Evolutionary conservation across 1,139 yeast species (phyloP).

Genomic region (Pichia sp.): DNA sequence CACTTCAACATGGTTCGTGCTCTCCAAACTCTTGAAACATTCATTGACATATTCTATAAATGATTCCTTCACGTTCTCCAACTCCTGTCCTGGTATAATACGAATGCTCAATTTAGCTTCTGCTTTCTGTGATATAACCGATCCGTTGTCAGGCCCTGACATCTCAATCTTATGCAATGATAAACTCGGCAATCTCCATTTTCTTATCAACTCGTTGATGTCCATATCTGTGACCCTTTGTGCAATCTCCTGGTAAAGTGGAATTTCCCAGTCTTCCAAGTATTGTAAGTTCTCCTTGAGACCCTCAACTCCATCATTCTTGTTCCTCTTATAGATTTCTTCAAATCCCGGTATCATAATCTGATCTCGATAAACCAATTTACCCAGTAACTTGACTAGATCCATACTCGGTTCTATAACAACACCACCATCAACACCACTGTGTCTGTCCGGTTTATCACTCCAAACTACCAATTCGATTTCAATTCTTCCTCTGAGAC

Average conservation of each 20-base stretch:
- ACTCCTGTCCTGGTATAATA: conserved; percentile 83
- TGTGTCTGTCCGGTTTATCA: conserved; percentile 82
- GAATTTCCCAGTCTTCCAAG: conserved; percentile 19
- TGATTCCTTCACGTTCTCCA: conserved; percentile 49
- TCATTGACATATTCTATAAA: conserved; percentile 44
- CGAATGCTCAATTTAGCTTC: conserved; percentile 75
- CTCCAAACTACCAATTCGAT: conserved; percentile 67
- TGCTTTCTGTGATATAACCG: conserved; percentile 83
- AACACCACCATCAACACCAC: conserved; percentile 96
- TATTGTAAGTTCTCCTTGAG: conserved; percentile 2
- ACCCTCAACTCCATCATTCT: not conserved
- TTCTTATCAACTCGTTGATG: conserved; percentile 53
- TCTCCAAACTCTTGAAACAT: conserved; percentile 43
- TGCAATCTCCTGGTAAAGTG: conserved; percentile 53
- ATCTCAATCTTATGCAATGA: conserved; percentile 84
- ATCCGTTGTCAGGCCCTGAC: conserved; percentile 85
- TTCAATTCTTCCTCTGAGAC: conserved; percentile 85
- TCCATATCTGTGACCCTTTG: conserved; percentile 38
- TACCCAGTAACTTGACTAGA: conserved; percentile 64
- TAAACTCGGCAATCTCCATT: conserved; percentile 88
- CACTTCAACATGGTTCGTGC: conserved; percentile 58
- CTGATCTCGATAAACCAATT: conserved; percentile 54
- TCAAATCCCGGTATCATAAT: conserved; percentile 50
- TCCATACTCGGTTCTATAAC: conserved; percentile 88
- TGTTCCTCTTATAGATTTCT: conserved; percentile 7